Percentiles rank a stretch among this genome's conserved stretches.
Conservation (phyloP, 2,329 filamentous ascomycete genomes). For the Apiospora aurea region DNA sequence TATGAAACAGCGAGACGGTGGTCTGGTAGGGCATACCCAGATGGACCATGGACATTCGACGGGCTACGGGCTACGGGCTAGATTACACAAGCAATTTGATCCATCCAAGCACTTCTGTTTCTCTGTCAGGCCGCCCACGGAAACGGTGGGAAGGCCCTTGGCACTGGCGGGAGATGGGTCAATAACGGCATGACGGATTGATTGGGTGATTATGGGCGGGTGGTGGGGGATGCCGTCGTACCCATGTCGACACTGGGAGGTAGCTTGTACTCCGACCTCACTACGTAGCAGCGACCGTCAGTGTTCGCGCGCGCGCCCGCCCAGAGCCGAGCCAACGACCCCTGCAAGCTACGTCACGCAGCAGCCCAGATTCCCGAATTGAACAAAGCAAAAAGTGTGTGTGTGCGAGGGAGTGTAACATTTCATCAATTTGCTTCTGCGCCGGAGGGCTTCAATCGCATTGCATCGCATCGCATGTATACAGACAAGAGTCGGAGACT, state of each 20-base stretch:
- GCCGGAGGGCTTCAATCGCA: neutral
- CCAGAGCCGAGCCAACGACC: neutral
- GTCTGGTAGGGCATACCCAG: neutral
- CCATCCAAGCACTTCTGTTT: constrained; percentile 1
- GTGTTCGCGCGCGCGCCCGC: neutral
- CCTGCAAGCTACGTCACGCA: constrained; percentile 17
- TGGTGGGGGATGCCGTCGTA: neutral
- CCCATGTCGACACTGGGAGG: neutral
- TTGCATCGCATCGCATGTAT: neutral
- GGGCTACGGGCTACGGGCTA: neutral
- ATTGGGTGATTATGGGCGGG: constrained; percentile 6
- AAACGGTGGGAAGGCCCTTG: neutral
- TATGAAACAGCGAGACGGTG: constrained; percentile 3
- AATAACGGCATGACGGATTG: constrained; percentile 15
- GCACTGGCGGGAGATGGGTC: neutral
- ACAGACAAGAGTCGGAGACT: too few relatives aligned
- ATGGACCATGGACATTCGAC: neutral
- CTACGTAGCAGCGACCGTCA: neutral
- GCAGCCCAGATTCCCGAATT: neutral
- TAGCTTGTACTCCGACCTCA: neutral
- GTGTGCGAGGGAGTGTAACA: neutral
- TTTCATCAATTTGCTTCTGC: neutral
- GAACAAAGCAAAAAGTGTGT: neutral
- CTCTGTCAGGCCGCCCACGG: neutral
- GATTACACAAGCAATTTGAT: constrained; percentile 15